These are phyloP conservation scores for Kuraishia ogatae DNA, from an alignment of 805 yeast genomes.

Conservation along the genomic window DNA sequence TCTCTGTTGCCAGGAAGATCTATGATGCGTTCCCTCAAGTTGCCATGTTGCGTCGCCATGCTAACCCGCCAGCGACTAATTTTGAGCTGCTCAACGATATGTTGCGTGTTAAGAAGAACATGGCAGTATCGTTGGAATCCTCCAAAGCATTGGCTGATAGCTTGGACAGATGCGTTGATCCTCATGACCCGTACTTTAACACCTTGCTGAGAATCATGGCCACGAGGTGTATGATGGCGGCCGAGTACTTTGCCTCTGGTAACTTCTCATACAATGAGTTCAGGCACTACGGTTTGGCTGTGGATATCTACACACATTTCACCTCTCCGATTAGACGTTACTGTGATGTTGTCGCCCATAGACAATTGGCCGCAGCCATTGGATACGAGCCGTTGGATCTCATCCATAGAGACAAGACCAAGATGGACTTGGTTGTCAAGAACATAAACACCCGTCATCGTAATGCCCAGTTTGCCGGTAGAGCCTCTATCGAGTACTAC, in stretches of 20 bases:
- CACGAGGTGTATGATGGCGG: slow-evolving; percentile 98
- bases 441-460: slow-evolving; percentile 92
- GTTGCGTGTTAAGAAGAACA: slow-evolving; percentile 69
- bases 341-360: slow-evolving; percentile 95
- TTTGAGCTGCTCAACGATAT: slow-evolving; percentile 87
- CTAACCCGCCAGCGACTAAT: slow-evolving; percentile 92
- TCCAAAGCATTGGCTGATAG: slow-evolving; percentile 92
- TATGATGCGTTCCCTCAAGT: slow-evolving; percentile 94
- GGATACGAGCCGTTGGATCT: slow-evolving; percentile 81
- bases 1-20: slow-evolving; percentile 89
- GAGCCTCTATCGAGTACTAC: slow-evolving; percentile 95
- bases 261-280: slow-evolving; percentile 84
- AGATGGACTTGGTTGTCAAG: slow-evolving; percentile 81
- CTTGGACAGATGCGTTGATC: slow-evolving; percentile 78
- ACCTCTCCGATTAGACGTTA: slow-evolving; percentile 97
- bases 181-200: slow-evolving; percentile 82
- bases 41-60: slow-evolving; percentile 97
- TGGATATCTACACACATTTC: slow-evolving; percentile 95
- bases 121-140: slow-evolving; percentile 71
- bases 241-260: slow-evolving; percentile 93
- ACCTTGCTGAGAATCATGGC: slow-evolving; percentile 93
- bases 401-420: slow-evolving; percentile 77
- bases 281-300: slow-evolving; percentile 95
- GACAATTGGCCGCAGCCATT: slow-evolving; percentile 97
- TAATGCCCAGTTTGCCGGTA: slow-evolving; percentile 97